Evolutionary conservation across 163 green algal species (phyloP).

Genomic region (Coccomyxa subellipsoidea): DNA sequence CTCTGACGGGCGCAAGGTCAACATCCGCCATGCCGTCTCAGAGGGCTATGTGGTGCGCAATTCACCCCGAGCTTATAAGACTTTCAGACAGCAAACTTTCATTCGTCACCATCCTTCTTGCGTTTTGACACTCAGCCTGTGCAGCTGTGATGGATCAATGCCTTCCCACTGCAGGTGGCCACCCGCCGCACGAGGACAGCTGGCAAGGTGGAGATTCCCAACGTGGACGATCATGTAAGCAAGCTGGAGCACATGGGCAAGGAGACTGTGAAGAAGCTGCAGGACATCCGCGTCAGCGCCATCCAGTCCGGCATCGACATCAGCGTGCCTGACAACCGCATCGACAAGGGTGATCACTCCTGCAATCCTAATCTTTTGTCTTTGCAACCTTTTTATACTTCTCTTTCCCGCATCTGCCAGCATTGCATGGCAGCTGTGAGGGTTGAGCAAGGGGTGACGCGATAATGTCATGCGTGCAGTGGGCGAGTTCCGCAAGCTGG

Average conservation of each 20-base stretch:
- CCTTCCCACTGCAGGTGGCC: constrained; percentile 65
- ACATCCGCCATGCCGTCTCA: constrained; percentile 69
- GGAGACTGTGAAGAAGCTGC: constrained; percentile 89
- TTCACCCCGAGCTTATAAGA: no score
- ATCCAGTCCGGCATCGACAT: constrained; percentile 41
- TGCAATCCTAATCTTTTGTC: background rate
- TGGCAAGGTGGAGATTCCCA: constrained; percentile 66
- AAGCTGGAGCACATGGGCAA: constrained; percentile 93
- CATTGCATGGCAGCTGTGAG: no score
- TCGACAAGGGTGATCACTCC: constrained; percentile 54
- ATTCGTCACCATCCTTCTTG: no score
- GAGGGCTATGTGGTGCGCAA: constrained; percentile 70
- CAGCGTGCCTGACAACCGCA: constrained; percentile 51
- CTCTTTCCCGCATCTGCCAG: no score
- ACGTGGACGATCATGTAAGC: constrained; percentile 76
- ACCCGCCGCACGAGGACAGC: constrained; percentile 76
- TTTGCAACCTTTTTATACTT: no score
- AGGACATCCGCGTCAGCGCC: constrained; percentile 57
- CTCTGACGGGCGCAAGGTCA: constrained; percentile 28
- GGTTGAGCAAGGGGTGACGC: no score
- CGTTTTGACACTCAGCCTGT: no score
- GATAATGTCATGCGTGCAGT: no score
- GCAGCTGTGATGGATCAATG: no score
- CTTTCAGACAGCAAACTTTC: no score
- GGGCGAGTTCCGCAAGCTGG: constrained; percentile 79